Percentiles rank a stretch among this genome's conserved stretches.
Evolutionary conservation across 2,329 filamentous ascomycete species (phyloP).

Genomic region (Eutypella sp.): DNA sequence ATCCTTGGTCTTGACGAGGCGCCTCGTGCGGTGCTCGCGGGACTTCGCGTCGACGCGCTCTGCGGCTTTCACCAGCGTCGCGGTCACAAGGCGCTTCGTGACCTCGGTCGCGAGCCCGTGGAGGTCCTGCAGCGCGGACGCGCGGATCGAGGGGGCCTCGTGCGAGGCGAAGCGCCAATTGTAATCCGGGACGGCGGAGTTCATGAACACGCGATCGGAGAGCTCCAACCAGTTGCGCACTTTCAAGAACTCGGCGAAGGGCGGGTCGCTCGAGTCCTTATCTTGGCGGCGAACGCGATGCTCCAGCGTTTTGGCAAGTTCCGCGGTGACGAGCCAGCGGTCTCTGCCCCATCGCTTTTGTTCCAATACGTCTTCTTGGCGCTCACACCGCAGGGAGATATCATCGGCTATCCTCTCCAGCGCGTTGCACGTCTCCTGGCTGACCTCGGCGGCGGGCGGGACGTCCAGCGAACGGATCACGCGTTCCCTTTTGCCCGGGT

Average conservation of each 20-base stretch:
- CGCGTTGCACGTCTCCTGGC: constrained; percentile 56
- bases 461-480: constrained; percentile 49
- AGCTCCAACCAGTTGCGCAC: constrained; percentile 57
- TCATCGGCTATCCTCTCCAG: constrained; percentile 66
- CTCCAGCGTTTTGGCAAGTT: constrained; percentile 25
- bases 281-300: background rate
- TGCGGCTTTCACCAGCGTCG: background rate
- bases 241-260: constrained; percentile 54
- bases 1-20: constrained; percentile 38
- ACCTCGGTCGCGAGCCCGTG: constrained; percentile 62
- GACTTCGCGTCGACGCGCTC: constrained; percentile 1
- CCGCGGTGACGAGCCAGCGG: constrained; percentile 59
- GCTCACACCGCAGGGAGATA: constrained; percentile 60
- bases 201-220: constrained; percentile 71
- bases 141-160: constrained; percentile 65
- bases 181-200: constrained; percentile 51
- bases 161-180: constrained; percentile 63
- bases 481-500: constrained; percentile 23
- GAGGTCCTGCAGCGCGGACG: constrained; percentile 73
- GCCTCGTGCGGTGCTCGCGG: constrained; percentile 18
- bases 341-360: constrained; percentile 54
- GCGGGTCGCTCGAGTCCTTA: constrained; percentile 25
- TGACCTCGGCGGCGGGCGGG: constrained; percentile 69
- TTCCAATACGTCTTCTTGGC: constrained; percentile 56
- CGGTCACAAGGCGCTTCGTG: constrained; percentile 60